These are phyloP conservation scores for Kluyveromyces dobzhanskii DNA, from an alignment of 805 yeast genomes.

Conservation along the genomic window DNA sequence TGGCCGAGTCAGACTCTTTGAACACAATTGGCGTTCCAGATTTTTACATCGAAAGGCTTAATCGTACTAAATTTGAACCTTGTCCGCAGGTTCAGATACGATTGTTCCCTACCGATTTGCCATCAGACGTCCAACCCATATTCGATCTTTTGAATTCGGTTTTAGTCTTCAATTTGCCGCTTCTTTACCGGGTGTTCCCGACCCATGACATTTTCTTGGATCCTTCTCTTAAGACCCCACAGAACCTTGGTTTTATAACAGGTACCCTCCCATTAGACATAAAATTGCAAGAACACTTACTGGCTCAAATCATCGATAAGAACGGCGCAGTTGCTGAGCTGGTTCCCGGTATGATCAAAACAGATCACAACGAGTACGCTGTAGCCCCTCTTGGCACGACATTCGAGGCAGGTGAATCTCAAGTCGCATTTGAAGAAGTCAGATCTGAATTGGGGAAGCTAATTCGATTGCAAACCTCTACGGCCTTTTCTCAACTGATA, in stretches of 20 bases:
- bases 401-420: too few species aligned
- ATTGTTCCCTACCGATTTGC: conserved; percentile 16
- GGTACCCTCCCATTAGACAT: conserved; percentile 5
- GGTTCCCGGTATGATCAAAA: neutral
- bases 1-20: neutral
- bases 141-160: conserved; percentile 17
- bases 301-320: neutral
- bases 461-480: conserved; percentile 22
- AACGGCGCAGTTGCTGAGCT: neutral
- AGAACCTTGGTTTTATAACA: conserved; percentile 18
- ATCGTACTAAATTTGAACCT: neutral
- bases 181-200: conserved; percentile 23
- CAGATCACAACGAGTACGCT: neutral
- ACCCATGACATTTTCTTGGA: conserved; percentile 24
- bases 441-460: conserved; percentile 7
- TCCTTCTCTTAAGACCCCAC: conserved; percentile 17
- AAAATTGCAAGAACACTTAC: neutral
- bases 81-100: conserved; percentile 1
- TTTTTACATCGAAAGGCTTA: conserved; percentile 1
- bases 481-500: conserved; percentile 21
- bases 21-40: neutral
- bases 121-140: conserved; percentile 19
- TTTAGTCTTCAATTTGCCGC: conserved; percentile 22
- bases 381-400: too few species aligned
- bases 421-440: neutral